Evolutionary conservation across 768 basidiomycete species (phyloP).

Genomic region (Naganishia onofrii): DNA sequence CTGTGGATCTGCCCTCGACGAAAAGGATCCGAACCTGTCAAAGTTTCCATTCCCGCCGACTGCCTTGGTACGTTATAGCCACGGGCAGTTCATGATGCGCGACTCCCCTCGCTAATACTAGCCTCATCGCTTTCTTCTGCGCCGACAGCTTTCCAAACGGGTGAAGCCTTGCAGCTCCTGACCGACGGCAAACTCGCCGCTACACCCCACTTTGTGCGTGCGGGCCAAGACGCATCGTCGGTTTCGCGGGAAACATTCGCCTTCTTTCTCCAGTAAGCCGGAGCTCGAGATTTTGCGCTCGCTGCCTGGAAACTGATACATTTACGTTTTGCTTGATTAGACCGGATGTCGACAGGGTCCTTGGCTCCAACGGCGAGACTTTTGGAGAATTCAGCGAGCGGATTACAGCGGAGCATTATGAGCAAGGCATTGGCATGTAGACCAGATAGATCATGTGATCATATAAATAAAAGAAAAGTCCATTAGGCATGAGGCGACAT

Average conservation of each 20-base stretch:
- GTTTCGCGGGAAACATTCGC: slow-evolving; percentile 74
- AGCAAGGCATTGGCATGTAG: slow-evolving; percentile 16
- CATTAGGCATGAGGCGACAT: not conserved
- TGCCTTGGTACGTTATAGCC: slow-evolving; percentile 40
- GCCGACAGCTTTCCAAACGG: slow-evolving; percentile 80
- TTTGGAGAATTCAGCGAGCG: slow-evolving; percentile 88
- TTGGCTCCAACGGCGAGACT: slow-evolving; percentile 65
- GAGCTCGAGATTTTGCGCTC: not conserved
- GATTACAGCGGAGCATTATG: slow-evolving; percentile 67
- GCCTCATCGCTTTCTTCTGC: not conserved
- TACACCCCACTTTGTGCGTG: slow-evolving; percentile 90
- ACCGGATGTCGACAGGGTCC: slow-evolving; percentile 73
- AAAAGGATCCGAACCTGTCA: slow-evolving; percentile 62
- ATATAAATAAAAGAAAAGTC: not conserved
- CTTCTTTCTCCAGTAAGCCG: slow-evolving; percentile 54
- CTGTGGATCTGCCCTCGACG: slow-evolving; percentile 87
- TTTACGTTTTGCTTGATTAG: slow-evolving; percentile 58
- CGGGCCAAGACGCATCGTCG: slow-evolving; percentile 57
- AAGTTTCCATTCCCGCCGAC: slow-evolving; percentile 75
- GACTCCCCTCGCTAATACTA: not conserved
- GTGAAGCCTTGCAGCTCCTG: slow-evolving; percentile 87
- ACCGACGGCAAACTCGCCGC: slow-evolving; percentile 77
- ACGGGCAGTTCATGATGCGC: not conserved
- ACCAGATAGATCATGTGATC: not conserved
- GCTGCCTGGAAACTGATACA: not conserved